Base-by-base conservation (phyloP, 139 green algal genomes). In the Chlorella ohadii region DNA sequence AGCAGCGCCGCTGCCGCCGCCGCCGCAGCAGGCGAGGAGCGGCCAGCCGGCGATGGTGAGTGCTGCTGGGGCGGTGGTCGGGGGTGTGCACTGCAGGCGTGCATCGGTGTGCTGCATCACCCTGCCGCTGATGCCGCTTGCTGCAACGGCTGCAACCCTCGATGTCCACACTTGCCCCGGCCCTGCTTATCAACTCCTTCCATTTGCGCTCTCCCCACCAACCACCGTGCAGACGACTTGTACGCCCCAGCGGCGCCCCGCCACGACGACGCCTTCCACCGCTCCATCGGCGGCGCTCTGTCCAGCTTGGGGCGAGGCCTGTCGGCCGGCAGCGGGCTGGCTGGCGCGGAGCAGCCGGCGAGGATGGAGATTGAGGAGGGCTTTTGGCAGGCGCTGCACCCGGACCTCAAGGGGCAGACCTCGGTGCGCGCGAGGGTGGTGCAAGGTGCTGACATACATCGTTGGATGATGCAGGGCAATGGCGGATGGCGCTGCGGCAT, bases 191-290 rank as follows among this genome's bases (percentile, higher is more conserved):
- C n/a, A n/a, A n/a, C n/a, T n/a, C n/a, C n/a, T n/a, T n/a, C n/a
- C n/a, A n/a, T n/a, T n/a, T n/a, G n/a, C n/a, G n/a, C n/a, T n/a
- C n/a, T n/a, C n/a, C n/a, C n/a, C n/a, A n/a, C n/a, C n/a, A n/a
- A n/a, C n/a, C n/a, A n/a, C n/a, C n/a, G n/a, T n/a, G n/a, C 78
- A 84, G 78, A 65, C 6, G 66, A n/a, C 25, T 44, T 85, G 33
- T 28, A 85, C 23, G 79, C 63, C 34, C 79, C 79, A 0, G 67
- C 79, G 19, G 67, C 79, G 34, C 79, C 79, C 22, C 79, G 67
- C 22, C 79, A 85, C 51, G 79, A 79, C 23, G 79, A 85, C 51
- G 47, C 66, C 3, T 85, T 79, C 79, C 66, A 78, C 67, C 66
- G 34, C 28, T 85, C 79, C 3, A 19, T 51, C 7, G 78, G 63